phyloP scores from a whole-genome alignment of 495 filamentous ascomycete species.

The Cairneyella variabilis region DNA sequence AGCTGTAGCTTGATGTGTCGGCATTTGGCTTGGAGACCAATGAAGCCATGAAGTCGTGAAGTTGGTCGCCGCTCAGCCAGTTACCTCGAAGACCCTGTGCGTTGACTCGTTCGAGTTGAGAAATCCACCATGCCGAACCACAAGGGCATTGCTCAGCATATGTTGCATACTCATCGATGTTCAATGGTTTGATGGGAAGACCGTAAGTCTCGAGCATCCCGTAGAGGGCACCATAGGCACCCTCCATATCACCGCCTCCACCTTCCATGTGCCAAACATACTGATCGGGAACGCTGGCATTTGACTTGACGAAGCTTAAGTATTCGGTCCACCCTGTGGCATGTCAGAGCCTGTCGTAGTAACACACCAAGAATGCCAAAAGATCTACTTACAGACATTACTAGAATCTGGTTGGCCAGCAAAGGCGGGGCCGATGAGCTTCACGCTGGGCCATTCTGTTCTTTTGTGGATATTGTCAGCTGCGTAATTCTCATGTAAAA shows the following conservation, averaged over 20 bases:
- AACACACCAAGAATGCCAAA: too few relatives aligned
- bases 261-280: constrained; percentile 35
- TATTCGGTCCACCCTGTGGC: constrained; percentile 30
- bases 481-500: not conserved
- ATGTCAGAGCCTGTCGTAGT: too few relatives aligned
- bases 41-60: constrained; percentile 38
- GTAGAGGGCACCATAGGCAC: constrained; percentile 22
- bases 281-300: constrained; percentile 34
- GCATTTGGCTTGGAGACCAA: constrained; percentile 29
- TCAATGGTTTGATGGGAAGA: constrained; percentile 32
- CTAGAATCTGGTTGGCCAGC: constrained; percentile 19
- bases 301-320: constrained; percentile 26
- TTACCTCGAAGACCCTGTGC: constrained; percentile 38
- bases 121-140: constrained; percentile 37
- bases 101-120: constrained; percentile 35
- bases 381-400: constrained; percentile 24
- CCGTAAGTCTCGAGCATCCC: constrained; percentile 26
- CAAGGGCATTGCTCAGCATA: constrained; percentile 34
- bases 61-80: constrained; percentile 30
- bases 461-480: not conserved
- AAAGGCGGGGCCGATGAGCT: constrained; percentile 27
- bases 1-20: constrained; percentile 23
- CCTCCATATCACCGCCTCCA: constrained; percentile 29
- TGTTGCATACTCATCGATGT: constrained; percentile 42
- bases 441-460: constrained; percentile 25